These are phyloP conservation scores for Colletotrichum horii DNA, from an alignment of 2,329 filamentous ascomycete species.

Conservation along the genomic window DNA sequence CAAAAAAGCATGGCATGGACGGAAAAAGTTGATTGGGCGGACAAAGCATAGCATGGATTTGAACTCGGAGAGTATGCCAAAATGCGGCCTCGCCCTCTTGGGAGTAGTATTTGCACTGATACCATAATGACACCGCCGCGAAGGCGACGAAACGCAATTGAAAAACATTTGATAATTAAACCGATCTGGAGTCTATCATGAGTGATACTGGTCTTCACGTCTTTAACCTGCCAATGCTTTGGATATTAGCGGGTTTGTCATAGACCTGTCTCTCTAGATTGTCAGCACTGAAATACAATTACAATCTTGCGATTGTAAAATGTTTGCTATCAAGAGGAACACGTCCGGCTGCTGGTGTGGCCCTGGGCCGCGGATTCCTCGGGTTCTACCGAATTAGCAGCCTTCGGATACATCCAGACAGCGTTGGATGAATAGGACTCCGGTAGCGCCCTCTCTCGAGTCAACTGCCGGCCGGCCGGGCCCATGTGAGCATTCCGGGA, in stretches of 20 bases:
- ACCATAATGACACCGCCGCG: slow-evolving; percentile 5
- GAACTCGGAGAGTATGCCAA: neutral
- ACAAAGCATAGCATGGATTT: slow-evolving; percentile 10
- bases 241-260: neutral
- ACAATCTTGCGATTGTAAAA: neutral
- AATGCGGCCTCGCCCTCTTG: neutral
- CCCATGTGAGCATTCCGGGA: neutral
- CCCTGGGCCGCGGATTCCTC: neutral
- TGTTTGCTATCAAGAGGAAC: accelerated
- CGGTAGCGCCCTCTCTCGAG: neutral
- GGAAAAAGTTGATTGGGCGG: neutral
- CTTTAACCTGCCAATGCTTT: neutral
- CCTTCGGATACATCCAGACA: neutral
- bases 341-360: accelerated
- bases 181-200: accelerated
- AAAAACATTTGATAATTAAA: neutral
- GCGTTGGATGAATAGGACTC: neutral
- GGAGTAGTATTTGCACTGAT: neutral
- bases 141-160: neutral
- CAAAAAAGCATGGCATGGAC: neutral
- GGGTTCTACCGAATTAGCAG: neutral
- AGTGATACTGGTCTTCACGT: neutral
- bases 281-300: accelerated
- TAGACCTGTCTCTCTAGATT: neutral
- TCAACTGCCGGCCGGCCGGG: neutral